These are phyloP conservation scores for Chloris gayana DNA, from an alignment of 176 grass and related monocot species.

Conservation along the genomic window DNA sequence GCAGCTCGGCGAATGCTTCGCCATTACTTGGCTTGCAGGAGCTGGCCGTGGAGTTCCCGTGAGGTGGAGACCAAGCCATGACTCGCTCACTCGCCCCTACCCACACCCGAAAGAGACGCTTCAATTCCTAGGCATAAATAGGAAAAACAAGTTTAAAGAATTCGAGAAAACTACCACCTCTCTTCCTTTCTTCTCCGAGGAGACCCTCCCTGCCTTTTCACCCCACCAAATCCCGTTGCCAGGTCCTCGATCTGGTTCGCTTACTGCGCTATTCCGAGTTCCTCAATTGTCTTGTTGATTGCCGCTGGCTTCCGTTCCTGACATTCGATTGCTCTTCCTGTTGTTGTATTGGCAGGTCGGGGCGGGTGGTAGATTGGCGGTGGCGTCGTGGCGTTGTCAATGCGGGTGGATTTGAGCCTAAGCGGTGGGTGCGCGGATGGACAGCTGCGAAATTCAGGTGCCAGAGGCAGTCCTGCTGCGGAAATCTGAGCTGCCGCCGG, in stretches of 20 bases:
- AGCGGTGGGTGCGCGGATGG: conserved; percentile 50
- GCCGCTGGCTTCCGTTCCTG: neutral
- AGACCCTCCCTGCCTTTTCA: neutral
- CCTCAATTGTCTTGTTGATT: conserved; percentile 28
- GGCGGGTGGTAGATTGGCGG: conserved; percentile 30
- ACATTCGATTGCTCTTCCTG: conserved; percentile 9
- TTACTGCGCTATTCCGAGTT: conserved; percentile 14
- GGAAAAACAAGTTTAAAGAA: conserved; percentile 10
- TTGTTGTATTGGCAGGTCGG: conserved; percentile 31
- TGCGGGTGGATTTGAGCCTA: conserved; percentile 50
- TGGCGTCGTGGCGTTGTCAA: conserved; percentile 44
- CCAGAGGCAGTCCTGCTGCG: conserved; percentile 27
- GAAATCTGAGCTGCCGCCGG: conserved; percentile 56
- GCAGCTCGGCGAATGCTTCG: conserved; percentile 35
- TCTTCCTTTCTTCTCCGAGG: neutral
- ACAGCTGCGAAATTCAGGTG: conserved; percentile 45
- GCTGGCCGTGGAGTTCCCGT: conserved; percentile 67
- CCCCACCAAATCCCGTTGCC: conserved; percentile 45
- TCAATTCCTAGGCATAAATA: conserved; percentile 56
- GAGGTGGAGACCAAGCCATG: conserved; percentile 46
- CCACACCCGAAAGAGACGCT: conserved; percentile 61
- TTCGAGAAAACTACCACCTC: conserved; percentile 32
- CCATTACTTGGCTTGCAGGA: conserved; percentile 61
- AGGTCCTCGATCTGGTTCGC: conserved; percentile 52
- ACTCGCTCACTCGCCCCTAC: conserved; percentile 34